A percentile compares a stretch with the other conserved stretches of the same genome.
Conservation (phyloP, 169 alveolate species). For the Eimeria falciformis region DNA sequence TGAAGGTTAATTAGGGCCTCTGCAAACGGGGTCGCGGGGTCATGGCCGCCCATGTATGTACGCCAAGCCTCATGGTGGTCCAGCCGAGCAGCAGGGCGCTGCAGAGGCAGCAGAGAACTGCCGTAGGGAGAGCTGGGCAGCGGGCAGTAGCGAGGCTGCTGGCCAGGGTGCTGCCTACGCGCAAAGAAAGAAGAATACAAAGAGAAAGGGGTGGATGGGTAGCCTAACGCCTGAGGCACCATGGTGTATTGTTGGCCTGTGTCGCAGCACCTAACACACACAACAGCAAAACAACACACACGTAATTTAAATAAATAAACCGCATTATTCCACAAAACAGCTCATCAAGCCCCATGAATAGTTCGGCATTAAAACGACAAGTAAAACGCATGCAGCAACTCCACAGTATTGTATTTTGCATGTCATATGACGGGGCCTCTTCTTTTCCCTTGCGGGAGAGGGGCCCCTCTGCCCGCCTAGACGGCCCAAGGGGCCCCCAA, state of each 20-base stretch:
- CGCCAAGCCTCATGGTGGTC: conserved; percentile 91
- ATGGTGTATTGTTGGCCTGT: not conserved
- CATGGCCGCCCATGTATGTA: conserved; percentile 87
- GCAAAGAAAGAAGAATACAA: conserved; percentile 26
- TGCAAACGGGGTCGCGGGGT: conserved; percentile 91
- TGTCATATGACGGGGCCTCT: too few relatives aligned
- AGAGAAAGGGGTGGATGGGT: not conserved
- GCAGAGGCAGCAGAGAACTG: conserved; percentile 7
- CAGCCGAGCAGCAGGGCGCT: conserved; percentile 54
- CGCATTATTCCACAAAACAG: too few relatives aligned
- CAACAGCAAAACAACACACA: not conserved
- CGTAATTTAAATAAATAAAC: not conserved
- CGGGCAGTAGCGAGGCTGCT: too few relatives aligned
- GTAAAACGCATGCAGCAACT: too few relatives aligned
- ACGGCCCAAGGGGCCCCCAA: too few relatives aligned
- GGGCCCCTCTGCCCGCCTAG: too few relatives aligned
- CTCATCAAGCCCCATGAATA: too few relatives aligned
- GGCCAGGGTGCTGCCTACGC: not conserved
- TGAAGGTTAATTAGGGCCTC: conserved; percentile 89
- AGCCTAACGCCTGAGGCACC: not conserved
- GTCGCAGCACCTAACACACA: too few relatives aligned
- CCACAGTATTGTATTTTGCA: too few relatives aligned
- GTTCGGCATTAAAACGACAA: too few relatives aligned
- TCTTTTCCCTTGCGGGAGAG: too few relatives aligned
- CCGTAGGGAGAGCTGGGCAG: too few relatives aligned